Percentiles rank a stretch among this genome's conserved stretches.
Conservation (phyloP, 495 filamentous ascomycete genomes). For the Chlorociboria aeruginascens region DNA sequence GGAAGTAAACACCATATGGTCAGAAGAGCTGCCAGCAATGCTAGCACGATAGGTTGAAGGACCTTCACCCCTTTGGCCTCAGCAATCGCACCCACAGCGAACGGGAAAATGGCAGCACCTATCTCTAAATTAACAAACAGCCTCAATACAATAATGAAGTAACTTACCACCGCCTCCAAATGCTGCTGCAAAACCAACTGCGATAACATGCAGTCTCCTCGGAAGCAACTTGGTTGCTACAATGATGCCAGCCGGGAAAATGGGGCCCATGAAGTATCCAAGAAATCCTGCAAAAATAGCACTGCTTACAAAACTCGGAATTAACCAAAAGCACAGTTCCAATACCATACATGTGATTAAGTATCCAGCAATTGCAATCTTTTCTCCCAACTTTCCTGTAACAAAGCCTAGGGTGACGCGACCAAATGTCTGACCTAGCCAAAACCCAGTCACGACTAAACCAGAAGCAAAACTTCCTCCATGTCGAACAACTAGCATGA, state of each 20-base stretch:
- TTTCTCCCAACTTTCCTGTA: slow-evolving; percentile 62
- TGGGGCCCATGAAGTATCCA: slow-evolving; percentile 69
- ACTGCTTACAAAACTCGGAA: slow-evolving; percentile 63
- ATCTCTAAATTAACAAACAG: too few relatives aligned
- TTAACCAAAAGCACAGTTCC: slow-evolving; percentile 72
- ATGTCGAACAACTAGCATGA: slow-evolving; percentile 64
- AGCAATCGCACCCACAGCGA: slow-evolving; percentile 73
- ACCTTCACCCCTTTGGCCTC: slow-evolving; percentile 68
- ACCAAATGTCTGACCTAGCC: slow-evolving; percentile 70
- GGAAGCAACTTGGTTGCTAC: slow-evolving; percentile 75
- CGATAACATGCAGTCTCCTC: slow-evolving; percentile 61
- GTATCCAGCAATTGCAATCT: slow-evolving; percentile 46
- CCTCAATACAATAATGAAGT: too few relatives aligned
- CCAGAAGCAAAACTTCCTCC: slow-evolving; percentile 61
- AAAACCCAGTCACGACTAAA: slow-evolving; percentile 74
- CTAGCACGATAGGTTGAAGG: slow-evolving; percentile 4
- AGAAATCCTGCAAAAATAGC: slow-evolving; percentile 63
- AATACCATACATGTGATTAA: slow-evolving; percentile 49
- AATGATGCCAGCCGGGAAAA: slow-evolving; percentile 71
- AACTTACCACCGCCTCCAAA: slow-evolving; percentile 52
- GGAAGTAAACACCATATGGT: slow-evolving; percentile 16
- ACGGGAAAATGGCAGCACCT: slow-evolving; percentile 67
- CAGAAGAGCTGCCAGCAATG: slow-evolving; percentile 8
- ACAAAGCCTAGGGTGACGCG: slow-evolving; percentile 59
- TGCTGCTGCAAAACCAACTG: slow-evolving; percentile 74